Percentiles rank a stretch among this genome's conserved stretches.
Conservation (phyloP, 2,329 filamentous ascomycete species). For the Aspergillus bombycis region DNA sequence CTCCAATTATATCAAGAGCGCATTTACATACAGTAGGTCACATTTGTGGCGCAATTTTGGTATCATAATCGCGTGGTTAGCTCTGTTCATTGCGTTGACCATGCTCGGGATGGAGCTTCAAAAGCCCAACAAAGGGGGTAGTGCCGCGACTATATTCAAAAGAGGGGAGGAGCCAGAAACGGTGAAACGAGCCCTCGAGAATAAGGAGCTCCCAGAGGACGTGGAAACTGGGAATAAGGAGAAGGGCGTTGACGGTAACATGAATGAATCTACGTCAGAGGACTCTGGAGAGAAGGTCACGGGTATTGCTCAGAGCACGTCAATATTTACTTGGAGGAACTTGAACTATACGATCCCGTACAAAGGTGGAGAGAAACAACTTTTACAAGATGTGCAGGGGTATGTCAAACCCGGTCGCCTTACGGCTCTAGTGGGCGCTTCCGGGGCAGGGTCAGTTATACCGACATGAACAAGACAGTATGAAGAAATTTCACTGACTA, state of each 20-base stretch:
- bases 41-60: conserved; percentile 76
- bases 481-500: background rate
- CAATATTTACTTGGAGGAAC: conserved; percentile 82
- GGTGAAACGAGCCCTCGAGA: conserved; percentile 60
- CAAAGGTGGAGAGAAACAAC: conserved; percentile 46
- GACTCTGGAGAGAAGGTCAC: conserved; percentile 39
- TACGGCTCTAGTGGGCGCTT: conserved; percentile 80
- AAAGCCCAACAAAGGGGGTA: conserved; percentile 79
- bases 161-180: conserved; percentile 64
- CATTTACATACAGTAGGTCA: conserved; percentile 58
- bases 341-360: conserved; percentile 70
- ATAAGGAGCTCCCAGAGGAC: conserved; percentile 44
- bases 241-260: conserved; percentile 16
- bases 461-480: no score
- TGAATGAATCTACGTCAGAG: conserved; percentile 21
- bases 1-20: background rate
- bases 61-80: conserved; percentile 75
- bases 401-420: conserved; percentile 77
- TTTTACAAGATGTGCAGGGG: conserved; percentile 66
- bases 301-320: conserved; percentile 65
- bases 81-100: conserved; percentile 75
- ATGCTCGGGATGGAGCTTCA: conserved; percentile 78
- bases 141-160: conserved; percentile 76
- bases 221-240: conserved; percentile 54
- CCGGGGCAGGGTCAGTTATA: conserved; percentile 51